A percentile compares a stretch with the other conserved stretches of the same genome.
These are phyloP conservation scores for Uronychia binucleata DNA, from an alignment of 73 alveolate genomes.

Conservation along the genomic window DNA sequence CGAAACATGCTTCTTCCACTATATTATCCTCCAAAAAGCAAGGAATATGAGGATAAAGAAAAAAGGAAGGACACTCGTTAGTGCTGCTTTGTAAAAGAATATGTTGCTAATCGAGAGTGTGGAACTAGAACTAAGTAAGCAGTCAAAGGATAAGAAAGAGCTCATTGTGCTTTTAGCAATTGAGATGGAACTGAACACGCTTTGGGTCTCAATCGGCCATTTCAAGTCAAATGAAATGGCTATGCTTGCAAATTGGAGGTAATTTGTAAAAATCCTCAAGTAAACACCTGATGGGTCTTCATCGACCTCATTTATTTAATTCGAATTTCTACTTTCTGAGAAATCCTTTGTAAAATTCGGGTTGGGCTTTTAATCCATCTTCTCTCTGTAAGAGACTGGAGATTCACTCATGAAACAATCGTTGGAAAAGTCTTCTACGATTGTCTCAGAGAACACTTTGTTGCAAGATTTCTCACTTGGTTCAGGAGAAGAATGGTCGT, in stretches of 20 bases:
- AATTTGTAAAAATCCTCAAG: conserved; percentile 52
- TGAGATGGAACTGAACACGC: conserved; percentile 11
- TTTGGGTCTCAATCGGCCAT: conserved; percentile 29
- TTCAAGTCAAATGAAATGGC: conserved; percentile 36
- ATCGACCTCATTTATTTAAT: not conserved
- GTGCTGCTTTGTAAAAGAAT: conserved; percentile 25
- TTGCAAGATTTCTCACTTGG: not conserved
- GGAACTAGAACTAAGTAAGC: conserved; percentile 39
- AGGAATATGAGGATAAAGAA: not conserved
- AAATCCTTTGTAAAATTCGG: not conserved
- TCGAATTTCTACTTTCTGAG: not conserved
- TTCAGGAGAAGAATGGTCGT: not conserved
- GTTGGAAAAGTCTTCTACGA: not conserved
- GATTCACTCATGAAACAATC: not conserved
- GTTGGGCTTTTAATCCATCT: not conserved
- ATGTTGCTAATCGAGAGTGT: conserved; percentile 2
- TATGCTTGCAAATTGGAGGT: conserved; percentile 35
- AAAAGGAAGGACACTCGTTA: conserved; percentile 25
- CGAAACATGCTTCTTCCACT: not conserved
- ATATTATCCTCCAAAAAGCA: conserved; percentile 22
- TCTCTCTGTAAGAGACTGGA: not conserved
- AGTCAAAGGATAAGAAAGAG: conserved; percentile 36
- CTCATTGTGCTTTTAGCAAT: conserved; percentile 5
- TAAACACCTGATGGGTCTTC: conserved; percentile 15
- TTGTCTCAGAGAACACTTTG: not conserved